These are phyloP conservation scores for Aspergillus leporis DNA, from an alignment of 495 filamentous ascomycete genomes.

Conservation along the genomic window DNA sequence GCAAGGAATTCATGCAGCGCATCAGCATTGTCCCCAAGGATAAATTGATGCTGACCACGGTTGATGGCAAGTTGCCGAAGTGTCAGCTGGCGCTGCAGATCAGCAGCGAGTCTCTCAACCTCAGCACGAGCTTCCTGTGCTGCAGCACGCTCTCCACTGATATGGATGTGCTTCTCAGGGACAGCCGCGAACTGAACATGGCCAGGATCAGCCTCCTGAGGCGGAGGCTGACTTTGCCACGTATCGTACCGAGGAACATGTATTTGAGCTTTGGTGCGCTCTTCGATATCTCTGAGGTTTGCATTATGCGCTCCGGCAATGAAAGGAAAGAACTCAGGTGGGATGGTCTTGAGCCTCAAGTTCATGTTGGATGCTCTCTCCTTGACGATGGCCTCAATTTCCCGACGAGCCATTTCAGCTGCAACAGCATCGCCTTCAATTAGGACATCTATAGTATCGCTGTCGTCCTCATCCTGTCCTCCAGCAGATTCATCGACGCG, in stretches of 20 bases:
- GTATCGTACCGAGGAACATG: slow-evolving; percentile 78
- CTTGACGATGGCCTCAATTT: slow-evolving; percentile 79
- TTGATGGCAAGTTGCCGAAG: slow-evolving; percentile 73
- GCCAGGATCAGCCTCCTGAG: slow-evolving; percentile 61
- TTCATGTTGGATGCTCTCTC: slow-evolving; percentile 82
- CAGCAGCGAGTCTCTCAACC: slow-evolving; percentile 73
- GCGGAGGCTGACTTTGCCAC: slow-evolving; percentile 68
- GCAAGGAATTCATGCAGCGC: slow-evolving; percentile 82
- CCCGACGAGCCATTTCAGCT: slow-evolving; percentile 74
- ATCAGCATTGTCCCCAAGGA: slow-evolving; percentile 77
- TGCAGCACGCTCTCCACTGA: slow-evolving; percentile 82
- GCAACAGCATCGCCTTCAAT: slow-evolving; percentile 90
- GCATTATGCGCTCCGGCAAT: slow-evolving; percentile 80
- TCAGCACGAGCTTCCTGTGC: slow-evolving; percentile 76
- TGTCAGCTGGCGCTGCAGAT: slow-evolving; percentile 68
- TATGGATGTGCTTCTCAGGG: slow-evolving; percentile 68
- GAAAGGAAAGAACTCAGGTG: slow-evolving; percentile 93
- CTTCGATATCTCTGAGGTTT: slow-evolving; percentile 66
- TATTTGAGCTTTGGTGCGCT: slow-evolving; percentile 68
- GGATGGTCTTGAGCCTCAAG: slow-evolving; percentile 74
- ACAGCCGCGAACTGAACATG: slow-evolving; percentile 69
- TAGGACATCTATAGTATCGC: slow-evolving; percentile 75
- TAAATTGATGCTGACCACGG: slow-evolving; percentile 83
- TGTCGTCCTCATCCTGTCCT: slow-evolving; percentile 65
- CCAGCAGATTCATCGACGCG: slow-evolving; percentile 63